Conservation (phyloP, 2,329 filamentous ascomycete species). For the Xylaria arbuscula region DNA sequence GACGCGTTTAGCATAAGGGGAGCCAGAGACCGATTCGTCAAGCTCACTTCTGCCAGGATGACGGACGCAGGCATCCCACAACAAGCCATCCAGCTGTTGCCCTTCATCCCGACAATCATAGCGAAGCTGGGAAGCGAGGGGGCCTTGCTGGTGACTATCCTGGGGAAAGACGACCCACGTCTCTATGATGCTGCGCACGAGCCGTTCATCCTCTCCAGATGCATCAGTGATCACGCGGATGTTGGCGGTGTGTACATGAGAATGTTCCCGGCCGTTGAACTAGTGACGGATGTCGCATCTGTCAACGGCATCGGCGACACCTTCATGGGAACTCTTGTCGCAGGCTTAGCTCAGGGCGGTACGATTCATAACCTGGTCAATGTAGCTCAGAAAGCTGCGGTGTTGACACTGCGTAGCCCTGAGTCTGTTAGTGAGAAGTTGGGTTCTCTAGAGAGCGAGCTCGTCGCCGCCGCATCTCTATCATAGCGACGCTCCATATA, state of each 20-base stretch:
- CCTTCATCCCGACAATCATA: slow-evolving; percentile 85
- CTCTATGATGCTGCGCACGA: slow-evolving; percentile 71
- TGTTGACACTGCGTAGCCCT: slow-evolving; percentile 78
- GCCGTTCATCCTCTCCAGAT: slow-evolving; percentile 77
- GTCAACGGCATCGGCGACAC: slow-evolving; percentile 97
- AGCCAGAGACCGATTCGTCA: slow-evolving; percentile 76
- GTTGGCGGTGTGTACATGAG: slow-evolving; percentile 86
- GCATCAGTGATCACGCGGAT: slow-evolving; percentile 60
- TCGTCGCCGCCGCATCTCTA: slow-evolving; percentile 46
- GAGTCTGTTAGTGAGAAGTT: slow-evolving; percentile 76
- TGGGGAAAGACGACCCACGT: slow-evolving; percentile 74
- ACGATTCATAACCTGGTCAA: slow-evolving; percentile 73
- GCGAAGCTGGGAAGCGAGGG: slow-evolving; percentile 84
- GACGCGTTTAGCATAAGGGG: slow-evolving; percentile 81
- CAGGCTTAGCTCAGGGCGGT: slow-evolving; percentile 74
- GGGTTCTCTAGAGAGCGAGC: slow-evolving; percentile 56
- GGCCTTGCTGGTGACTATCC: slow-evolving; percentile 78
- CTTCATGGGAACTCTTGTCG: slow-evolving; percentile 85
- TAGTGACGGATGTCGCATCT: slow-evolving; percentile 78
- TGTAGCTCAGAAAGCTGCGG: slow-evolving; percentile 83
- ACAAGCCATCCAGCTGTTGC: slow-evolving; percentile 84
- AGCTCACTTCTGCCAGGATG: slow-evolving; percentile 72
- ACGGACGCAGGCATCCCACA: slow-evolving; percentile 86
- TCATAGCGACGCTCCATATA: neutral
- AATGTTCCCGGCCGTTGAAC: slow-evolving; percentile 73